Base-by-base conservation (phyloP, 305 asterid species). In the Solanum hybrid region DNA sequence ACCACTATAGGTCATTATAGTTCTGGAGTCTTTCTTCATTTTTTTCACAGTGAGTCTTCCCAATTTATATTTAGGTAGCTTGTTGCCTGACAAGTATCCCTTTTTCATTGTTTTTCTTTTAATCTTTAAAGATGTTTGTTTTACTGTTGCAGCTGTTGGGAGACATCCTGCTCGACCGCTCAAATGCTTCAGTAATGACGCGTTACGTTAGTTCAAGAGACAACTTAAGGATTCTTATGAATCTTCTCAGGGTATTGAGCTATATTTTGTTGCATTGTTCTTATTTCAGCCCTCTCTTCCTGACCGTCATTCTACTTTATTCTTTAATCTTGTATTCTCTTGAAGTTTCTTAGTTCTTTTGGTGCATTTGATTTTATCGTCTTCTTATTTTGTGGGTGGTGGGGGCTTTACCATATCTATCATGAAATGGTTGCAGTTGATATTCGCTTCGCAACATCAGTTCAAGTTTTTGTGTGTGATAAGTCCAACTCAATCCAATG, bases 151-250 rank as follows among this genome's bases (percentile, higher is more conserved):
- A 94, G 95, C 91, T 94, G 57, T 90, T 94, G 91, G 94, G 94
- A 72, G 95, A 94, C 90, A 93, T 94, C 61, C 91, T 91, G 87
- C 94, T 97, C 39, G 99, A 97, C 89, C 99, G 99, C 87, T 95
- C 99, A 88, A 97, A 97, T 92, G 95, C 98, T 5, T 94, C 95
- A 78, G 98, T 96, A 79, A 97, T 97, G 99, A 94, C 95, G 12
- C 93, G 93, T 93, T 97, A 97, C 81, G 98, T 97, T 89, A 87
- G 97, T 94, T 97, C 99, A 77, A 92, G 95, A 89, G 99, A 97
- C 88, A 97, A 97, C 92, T 92, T 97, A 93, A 97, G 99, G 96
- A 97, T 97, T 92, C 97, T 97, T 87, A 97, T 97, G 99, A 97
- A 97, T 93, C 99, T 97, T 92, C 98, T 97, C 65, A 94, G 98